These are phyloP conservation scores for Sphagnum tenellum DNA, from an alignment of 225 moss, liverwort and hornwort species.

Conservation along the genomic window DNA sequence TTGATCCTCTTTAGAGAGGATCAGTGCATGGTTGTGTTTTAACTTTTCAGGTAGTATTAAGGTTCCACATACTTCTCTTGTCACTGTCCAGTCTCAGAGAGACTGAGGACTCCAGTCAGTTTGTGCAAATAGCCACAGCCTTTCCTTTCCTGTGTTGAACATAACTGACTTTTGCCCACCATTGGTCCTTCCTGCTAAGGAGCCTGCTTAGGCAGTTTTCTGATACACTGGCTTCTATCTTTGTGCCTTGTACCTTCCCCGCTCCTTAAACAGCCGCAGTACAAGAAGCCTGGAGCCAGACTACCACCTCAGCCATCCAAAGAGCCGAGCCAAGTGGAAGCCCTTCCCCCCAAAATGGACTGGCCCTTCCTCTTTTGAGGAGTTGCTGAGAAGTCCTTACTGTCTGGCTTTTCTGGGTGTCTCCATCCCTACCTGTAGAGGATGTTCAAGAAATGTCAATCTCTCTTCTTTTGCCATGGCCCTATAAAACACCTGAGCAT, in stretches of 20 bases:
- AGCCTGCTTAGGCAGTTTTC: conserved; percentile 35
- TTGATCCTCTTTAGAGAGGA: too few relatives aligned
- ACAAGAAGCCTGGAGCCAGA: conserved; percentile 71
- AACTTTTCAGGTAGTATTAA: too few relatives aligned
- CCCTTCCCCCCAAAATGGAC: conserved; percentile 58
- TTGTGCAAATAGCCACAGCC: too few relatives aligned
- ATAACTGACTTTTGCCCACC: background rate
- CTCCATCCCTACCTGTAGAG: conserved; percentile 35
- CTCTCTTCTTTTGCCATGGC: background rate
- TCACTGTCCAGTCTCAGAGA: too few relatives aligned
- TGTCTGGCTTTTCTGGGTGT: conserved; percentile 25
- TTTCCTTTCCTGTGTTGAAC: too few relatives aligned
- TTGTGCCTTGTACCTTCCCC: conserved; percentile 39
- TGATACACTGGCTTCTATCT: conserved; percentile 47
- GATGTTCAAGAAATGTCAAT: conserved; percentile 28
- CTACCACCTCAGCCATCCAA: conserved; percentile 37
- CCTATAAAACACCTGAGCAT: too few relatives aligned
- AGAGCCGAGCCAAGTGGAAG: conserved; percentile 55
- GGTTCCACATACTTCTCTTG: too few relatives aligned
- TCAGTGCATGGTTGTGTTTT: too few relatives aligned
- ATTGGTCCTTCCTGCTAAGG: conserved; percentile 34
- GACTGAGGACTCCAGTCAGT: too few relatives aligned
- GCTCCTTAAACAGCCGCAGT: conserved; percentile 59
- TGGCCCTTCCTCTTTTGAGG: conserved; percentile 56
- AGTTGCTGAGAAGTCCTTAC: conserved; percentile 46